Evolutionary conservation across 1,284 basidiomycete species (phyloP).

Genomic region (Tylopilus orsonianus): DNA sequence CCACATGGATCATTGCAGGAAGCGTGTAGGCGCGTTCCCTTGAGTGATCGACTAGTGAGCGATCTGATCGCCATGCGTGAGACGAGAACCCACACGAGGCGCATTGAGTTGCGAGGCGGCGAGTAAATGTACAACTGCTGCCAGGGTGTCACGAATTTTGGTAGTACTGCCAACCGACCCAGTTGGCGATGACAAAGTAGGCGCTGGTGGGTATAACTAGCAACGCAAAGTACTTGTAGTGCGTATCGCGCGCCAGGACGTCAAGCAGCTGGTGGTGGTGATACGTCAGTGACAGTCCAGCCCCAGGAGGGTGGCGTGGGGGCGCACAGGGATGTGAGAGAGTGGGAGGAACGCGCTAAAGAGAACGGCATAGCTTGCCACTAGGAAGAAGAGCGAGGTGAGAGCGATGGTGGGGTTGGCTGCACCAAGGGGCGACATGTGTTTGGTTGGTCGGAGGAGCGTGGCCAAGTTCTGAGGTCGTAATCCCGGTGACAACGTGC

Average conservation of each 20-base stretch:
- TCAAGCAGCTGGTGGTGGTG: slow-evolving; percentile 52
- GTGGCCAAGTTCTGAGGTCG: slow-evolving; percentile 23
- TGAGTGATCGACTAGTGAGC: slow-evolving; percentile 21
- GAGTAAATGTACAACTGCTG: too few relatives aligned
- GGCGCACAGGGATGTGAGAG: slow-evolving; percentile 50
- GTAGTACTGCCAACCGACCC: slow-evolving; percentile 96
- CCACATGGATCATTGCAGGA: slow-evolving; percentile 29
- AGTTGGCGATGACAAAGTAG: slow-evolving; percentile 93
- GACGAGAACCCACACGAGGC: slow-evolving; percentile 25
- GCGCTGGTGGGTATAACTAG: slow-evolving; percentile 78
- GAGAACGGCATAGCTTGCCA: slow-evolving; percentile 63
- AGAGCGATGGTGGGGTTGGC: slow-evolving; percentile 52
- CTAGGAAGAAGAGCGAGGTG: slow-evolving; percentile 52
- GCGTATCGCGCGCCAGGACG: slow-evolving; percentile 63
- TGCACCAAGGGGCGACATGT: slow-evolving; percentile 32
- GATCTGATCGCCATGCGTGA: slow-evolving; percentile 22
- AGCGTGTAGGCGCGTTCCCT: slow-evolving; percentile 19
- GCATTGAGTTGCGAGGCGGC: slow-evolving; percentile 17
- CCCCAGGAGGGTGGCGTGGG: neutral
- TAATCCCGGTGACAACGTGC: slow-evolving; percentile 33
- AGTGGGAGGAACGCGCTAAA: slow-evolving; percentile 62
- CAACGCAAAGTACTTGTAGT: slow-evolving; percentile 87
- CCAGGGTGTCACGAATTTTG: slow-evolving; percentile 62
- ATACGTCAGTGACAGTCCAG: slow-evolving; percentile 14
- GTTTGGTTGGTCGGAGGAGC: slow-evolving; percentile 16